Percentiles rank a stretch among this genome's conserved stretches.
These are phyloP conservation scores for Chlamydomonas eustigma DNA, from an alignment of 139 green algal genomes.

Conservation along the genomic window DNA sequence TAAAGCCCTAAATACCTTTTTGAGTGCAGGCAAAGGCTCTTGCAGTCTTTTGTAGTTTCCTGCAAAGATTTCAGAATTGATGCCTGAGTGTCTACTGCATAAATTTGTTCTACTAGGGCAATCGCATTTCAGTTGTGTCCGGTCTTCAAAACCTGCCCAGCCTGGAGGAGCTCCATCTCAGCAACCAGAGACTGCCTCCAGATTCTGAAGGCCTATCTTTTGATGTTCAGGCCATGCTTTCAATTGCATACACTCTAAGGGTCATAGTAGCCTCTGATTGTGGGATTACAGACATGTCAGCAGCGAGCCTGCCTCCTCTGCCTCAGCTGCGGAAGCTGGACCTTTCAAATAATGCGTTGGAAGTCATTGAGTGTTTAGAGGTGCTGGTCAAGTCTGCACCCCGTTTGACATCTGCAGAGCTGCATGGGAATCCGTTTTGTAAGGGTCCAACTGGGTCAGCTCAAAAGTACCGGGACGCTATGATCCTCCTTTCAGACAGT, in stretches of 20 bases:
- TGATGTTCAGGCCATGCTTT: background rate
- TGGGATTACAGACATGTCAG: background rate
- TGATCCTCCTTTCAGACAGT: conserved; percentile 37
- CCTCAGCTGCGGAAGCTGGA: conserved; percentile 17
- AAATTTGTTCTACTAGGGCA: background rate
- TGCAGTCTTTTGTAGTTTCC: too few relatives aligned
- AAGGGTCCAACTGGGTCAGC: background rate
- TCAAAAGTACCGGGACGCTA: conserved; percentile 37
- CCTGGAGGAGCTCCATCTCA: conserved; percentile 53
- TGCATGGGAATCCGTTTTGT: conserved; percentile 13
- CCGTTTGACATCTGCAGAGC: background rate
- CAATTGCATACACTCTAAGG: background rate
- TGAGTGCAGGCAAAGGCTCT: too few relatives aligned
- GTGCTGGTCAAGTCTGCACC: background rate
- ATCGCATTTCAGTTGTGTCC: background rate
- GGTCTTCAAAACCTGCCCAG: background rate
- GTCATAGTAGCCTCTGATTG: background rate
- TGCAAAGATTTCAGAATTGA: too few relatives aligned
- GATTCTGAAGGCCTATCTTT: conserved; percentile 8
- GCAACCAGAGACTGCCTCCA: conserved; percentile 26
- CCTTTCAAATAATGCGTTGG: background rate
- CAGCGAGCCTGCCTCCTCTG: background rate
- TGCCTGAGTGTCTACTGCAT: too few relatives aligned
- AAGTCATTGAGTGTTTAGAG: conserved; percentile 10
- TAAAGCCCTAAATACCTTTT: too few relatives aligned